These are phyloP conservation scores for Lojkania enalia DNA, from an alignment of 2,329 filamentous ascomycete genomes.

Conservation along the genomic window DNA sequence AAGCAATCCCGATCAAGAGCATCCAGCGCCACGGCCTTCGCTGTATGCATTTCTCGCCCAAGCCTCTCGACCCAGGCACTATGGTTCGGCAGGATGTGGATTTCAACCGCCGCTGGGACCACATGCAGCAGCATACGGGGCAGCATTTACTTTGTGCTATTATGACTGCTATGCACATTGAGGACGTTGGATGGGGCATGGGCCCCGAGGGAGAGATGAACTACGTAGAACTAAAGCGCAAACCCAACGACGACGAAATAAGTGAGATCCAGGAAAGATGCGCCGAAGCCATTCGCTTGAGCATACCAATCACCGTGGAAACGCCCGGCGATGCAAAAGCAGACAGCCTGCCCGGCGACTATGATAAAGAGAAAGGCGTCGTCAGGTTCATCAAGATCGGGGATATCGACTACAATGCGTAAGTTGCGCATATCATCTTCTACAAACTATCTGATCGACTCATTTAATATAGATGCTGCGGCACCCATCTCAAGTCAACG, in stretches of 20 bases:
- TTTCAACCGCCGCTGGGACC: conserved; percentile 36
- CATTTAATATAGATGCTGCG: no score
- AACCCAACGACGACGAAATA: conserved; percentile 31
- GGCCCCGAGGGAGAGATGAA: conserved; percentile 39
- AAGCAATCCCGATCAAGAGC: conserved; percentile 30
- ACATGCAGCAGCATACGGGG: conserved; percentile 43
- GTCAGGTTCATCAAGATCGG: conserved; percentile 40
- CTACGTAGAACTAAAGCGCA: conserved; percentile 36
- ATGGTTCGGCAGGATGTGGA: conserved; percentile 33
- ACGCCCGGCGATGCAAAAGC: conserved; percentile 28
- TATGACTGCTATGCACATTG: conserved; percentile 35
- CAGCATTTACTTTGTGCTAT: conserved; percentile 40
- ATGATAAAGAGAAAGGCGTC: conserved; percentile 37
- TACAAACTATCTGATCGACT: no score
- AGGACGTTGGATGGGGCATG: conserved; percentile 39
- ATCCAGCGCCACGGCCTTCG: conserved; percentile 56
- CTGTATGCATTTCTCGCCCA: conserved; percentile 75
- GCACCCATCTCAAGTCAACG: conserved; percentile 39
- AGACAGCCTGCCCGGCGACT: conserved; percentile 34
- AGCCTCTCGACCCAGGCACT: conserved; percentile 79
- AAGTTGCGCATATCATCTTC: no score
- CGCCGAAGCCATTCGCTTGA: conserved; percentile 32
- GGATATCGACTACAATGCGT: conserved; percentile 38
- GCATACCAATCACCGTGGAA: conserved; percentile 35
- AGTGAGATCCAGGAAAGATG: conserved; percentile 30